These are phyloP conservation scores for Schwanniomyces etchellsii DNA, from an alignment of 1,139 yeast genomes.

Conservation along the genomic window DNA sequence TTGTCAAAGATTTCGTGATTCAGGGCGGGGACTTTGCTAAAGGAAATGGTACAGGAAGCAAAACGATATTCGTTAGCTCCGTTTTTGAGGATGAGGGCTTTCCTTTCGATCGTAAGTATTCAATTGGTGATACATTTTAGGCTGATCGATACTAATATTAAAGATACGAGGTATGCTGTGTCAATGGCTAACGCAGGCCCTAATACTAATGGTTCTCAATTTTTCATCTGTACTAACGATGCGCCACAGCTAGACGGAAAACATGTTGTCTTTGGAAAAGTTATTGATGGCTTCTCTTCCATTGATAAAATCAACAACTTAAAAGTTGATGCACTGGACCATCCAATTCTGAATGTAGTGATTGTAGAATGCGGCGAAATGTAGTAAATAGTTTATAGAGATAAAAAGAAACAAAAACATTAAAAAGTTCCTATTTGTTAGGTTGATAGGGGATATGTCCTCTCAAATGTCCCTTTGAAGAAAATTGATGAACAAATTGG, in stretches of 20 bases:
- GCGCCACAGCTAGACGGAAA: slow-evolving; percentile 41
- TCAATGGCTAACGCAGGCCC: slow-evolving; percentile 34
- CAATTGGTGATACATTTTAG: not conserved
- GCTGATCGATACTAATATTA: not conserved
- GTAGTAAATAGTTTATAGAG: slow-evolving; percentile 13
- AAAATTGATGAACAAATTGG: not conserved
- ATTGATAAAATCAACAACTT: slow-evolving; percentile 26
- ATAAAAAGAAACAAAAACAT: not conserved
- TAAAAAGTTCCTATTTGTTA: not conserved
- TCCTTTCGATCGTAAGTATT: slow-evolving; percentile 15
- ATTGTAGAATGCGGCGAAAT: slow-evolving; percentile 31
- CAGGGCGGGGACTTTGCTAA: slow-evolving; percentile 34
- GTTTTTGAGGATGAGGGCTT: slow-evolving; percentile 31
- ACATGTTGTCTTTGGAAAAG: slow-evolving; percentile 54
- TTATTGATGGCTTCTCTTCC: slow-evolving; percentile 33
- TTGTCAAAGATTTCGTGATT: slow-evolving; percentile 23
- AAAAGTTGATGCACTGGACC: slow-evolving; percentile 17
- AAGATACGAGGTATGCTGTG: slow-evolving; percentile 18
- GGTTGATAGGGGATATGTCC: not conserved
- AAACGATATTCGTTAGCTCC: slow-evolving; percentile 24
- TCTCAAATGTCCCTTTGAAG: not conserved
- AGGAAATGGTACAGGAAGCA: slow-evolving; percentile 42
- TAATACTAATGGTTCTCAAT: slow-evolving; percentile 30
- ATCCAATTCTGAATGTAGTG: slow-evolving; percentile 17
- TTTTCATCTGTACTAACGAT: slow-evolving; percentile 24